Percentiles rank a stretch among this genome's conserved stretches.
phyloP scores from a whole-genome alignment of 148 eudicot genomes.

The Nyssa sinensis region DNA sequence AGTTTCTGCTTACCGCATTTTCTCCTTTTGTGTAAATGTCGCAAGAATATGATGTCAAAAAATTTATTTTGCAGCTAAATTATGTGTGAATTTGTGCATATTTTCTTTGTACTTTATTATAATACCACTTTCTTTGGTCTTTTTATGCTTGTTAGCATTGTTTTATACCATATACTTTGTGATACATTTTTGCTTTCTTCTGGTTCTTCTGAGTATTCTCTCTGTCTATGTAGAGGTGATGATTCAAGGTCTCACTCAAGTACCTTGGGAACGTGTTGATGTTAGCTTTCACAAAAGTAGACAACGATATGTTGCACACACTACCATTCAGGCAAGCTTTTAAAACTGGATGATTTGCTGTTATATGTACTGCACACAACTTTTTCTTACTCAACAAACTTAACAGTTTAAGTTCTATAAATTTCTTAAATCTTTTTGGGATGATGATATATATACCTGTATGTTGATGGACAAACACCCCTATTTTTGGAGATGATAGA shows the following conservation, averaged over 20 bases:
- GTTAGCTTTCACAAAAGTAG: constrained; percentile 81
- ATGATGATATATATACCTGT: not conserved
- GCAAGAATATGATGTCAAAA: not conserved
- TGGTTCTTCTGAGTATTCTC: constrained; percentile 4
- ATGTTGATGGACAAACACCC: not conserved
- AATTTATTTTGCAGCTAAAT: not conserved
- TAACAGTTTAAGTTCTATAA: too few relatives aligned
- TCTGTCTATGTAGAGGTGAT: constrained; percentile 66
- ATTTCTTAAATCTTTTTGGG: not conserved
- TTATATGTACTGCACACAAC: too few relatives aligned
- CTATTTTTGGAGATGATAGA: not conserved
- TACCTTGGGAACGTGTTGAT: constrained; percentile 89
- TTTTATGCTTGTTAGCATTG: not conserved
- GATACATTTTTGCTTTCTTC: not conserved
- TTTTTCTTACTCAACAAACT: not conserved
- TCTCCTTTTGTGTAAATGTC: not conserved
- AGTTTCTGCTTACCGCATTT: not conserved
- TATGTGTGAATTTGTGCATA: not conserved
- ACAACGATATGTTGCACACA: constrained; percentile 86
- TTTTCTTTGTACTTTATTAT: not conserved
- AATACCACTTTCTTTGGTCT: too few relatives aligned
- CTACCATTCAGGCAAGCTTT: constrained; percentile 73
- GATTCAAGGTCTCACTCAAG: constrained; percentile 84
- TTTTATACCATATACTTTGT: not conserved
- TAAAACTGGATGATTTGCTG: not conserved